Percentiles rank a stretch among this genome's conserved stretches.
phyloP scores from a whole-genome alignment of 345 rosid species.

The Pistacia integerrima region DNA sequence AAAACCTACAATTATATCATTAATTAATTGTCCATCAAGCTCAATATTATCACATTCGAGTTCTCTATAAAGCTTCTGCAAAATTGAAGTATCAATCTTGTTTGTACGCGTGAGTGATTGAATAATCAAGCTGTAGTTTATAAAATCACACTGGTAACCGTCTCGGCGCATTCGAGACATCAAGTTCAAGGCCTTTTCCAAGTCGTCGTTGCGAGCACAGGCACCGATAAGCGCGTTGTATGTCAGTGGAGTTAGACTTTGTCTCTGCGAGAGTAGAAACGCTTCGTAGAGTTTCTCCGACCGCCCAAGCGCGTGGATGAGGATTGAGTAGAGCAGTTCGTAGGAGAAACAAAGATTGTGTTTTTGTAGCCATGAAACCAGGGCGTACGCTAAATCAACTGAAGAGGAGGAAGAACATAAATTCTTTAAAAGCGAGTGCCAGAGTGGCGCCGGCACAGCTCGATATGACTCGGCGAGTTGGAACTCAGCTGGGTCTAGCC shows the following conservation, averaged over 20 bases:
- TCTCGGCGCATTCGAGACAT: slow-evolving; percentile 86
- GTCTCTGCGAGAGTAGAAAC: slow-evolving; percentile 78
- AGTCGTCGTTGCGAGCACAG: slow-evolving; percentile 80
- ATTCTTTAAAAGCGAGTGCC: slow-evolving; percentile 83
- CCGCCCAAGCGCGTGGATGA: slow-evolving; percentile 91
- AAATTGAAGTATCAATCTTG: slow-evolving; percentile 60
- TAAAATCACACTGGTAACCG: slow-evolving; percentile 83
- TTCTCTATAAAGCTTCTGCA: slow-evolving; percentile 68
- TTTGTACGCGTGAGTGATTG: slow-evolving; percentile 68
- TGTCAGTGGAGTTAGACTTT: slow-evolving; percentile 75
- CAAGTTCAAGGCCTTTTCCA: slow-evolving; percentile 82
- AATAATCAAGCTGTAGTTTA: slow-evolving; percentile 84
- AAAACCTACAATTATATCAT: slow-evolving; percentile 82
- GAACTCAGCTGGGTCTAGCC: slow-evolving; percentile 65
- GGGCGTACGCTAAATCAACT: slow-evolving; percentile 63
- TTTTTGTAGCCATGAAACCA: slow-evolving; percentile 84
- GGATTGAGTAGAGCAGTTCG: slow-evolving; percentile 89
- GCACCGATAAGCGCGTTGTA: slow-evolving; percentile 93
- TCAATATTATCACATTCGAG: slow-evolving; percentile 75
- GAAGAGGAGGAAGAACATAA: slow-evolving; percentile 53
- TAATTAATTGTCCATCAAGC: slow-evolving; percentile 72
- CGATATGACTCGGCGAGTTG: slow-evolving; percentile 76
- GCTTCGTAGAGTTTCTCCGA: slow-evolving; percentile 97
- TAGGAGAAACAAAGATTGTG: slow-evolving; percentile 95
- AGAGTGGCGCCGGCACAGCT: slow-evolving; percentile 83